Conservation (phyloP, 768 basidiomycete genomes). For the Lepiota brunneoincarnata region DNA sequence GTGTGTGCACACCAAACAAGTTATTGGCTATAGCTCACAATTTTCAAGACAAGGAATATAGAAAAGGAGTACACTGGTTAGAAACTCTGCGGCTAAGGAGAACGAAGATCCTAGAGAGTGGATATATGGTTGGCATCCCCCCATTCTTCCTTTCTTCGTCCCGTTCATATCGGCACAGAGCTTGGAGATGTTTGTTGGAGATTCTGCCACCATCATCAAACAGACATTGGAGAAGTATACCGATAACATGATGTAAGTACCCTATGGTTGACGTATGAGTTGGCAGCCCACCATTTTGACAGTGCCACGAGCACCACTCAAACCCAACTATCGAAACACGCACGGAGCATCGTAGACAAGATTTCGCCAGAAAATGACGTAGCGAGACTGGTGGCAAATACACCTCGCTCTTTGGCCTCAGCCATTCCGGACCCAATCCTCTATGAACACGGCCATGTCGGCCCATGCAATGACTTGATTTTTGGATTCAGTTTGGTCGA, state of each 20-base stretch:
- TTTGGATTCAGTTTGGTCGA: constrained; percentile 88
- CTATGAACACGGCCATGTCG: constrained; percentile 78
- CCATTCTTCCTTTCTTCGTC: not conserved
- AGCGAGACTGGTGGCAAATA: constrained; percentile 48
- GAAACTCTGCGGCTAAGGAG: constrained; percentile 83
- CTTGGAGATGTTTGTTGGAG: constrained; percentile 74
- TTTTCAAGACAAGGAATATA: constrained; percentile 78
- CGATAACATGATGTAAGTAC: constrained; percentile 72
- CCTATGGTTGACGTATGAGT: not conserved
- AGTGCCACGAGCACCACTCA: constrained; percentile 80
- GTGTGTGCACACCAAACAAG: constrained; percentile 34
- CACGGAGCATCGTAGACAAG: constrained; percentile 54
- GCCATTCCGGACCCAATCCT: constrained; percentile 69
- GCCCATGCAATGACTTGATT: constrained; percentile 83
- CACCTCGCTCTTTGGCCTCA: constrained; percentile 60
- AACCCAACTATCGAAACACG: constrained; percentile 68
- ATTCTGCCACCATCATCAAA: constrained; percentile 65
- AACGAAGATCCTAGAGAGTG: constrained; percentile 79
- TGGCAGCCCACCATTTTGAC: constrained; percentile 1
- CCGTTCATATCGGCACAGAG: constrained; percentile 45
- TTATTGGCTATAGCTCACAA: not conserved
- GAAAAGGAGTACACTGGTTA: constrained; percentile 88
- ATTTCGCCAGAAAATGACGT: constrained; percentile 75
- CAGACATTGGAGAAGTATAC: constrained; percentile 67
- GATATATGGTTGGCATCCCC: constrained; percentile 60